Base-by-base conservation (phyloP, 441 rosid genomes). In the Metrosideros polymorpha region DNA sequence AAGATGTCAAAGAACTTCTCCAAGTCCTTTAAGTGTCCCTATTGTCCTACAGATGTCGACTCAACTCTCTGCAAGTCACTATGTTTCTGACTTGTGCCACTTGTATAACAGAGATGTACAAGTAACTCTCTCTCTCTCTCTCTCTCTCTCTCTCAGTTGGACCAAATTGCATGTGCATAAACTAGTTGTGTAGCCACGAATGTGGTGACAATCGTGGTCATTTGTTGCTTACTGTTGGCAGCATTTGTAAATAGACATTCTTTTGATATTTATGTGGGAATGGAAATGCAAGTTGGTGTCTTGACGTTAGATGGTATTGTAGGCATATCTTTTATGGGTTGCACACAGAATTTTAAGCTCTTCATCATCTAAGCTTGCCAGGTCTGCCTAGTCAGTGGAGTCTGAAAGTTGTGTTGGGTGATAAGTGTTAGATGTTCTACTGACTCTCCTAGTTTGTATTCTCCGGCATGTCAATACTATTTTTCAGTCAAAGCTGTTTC, bases 21-120 rank as follows among this genome's bases (percentile, higher is more conserved):
- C 35, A 87, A 89, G 86, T 15, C 89, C 30, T 94, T 94, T 89
- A 92, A 93, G 90, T 93, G 95, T 84, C 95, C 95, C 24, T 91
- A 86, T 86, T 94, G 97, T 79, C 92, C 93, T 18, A 63, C 92
- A 1, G 91, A 88, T 85, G 76, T 92, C 22, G 89, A 91, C 56
- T 89, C 91, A 35, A 47, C 85, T 1, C 87, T 50, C 12, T 93
- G 95, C 89, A 91, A 85, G 91, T 91, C 89, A 86, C 90, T 92
- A 82, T 82, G 89, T 71, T 86, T 94, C 90, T 94, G 82, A 71
- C 47, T 71, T 35, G n/a, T 39, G 79, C 47, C 47, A 22, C 79
- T 71, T 71, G n/a, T 71, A 22, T 39, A 39, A 71, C 79, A 39
- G 27, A 71, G n/a, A 71, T 71, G 79, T 71, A 71, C 79, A 71